Evolutionary conservation across 208 protist genomes (phyloP), one percentile per base, ranked within the genome.

Genomic region (Naegleria fowleri): DNA sequence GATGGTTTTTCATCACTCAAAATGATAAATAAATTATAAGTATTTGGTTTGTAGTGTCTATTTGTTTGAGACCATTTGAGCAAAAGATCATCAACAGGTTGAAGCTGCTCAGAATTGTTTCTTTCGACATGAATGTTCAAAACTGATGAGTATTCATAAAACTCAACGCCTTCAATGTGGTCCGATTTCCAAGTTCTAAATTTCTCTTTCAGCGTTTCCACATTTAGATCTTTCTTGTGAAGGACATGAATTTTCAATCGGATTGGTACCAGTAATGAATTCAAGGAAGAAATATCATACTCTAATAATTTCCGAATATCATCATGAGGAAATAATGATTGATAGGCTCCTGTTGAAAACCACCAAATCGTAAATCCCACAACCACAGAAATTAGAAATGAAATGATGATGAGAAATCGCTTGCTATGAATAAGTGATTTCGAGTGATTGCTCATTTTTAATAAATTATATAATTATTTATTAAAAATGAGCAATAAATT

Each of bases 271-370:
- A 39, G 0, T 38, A n/a, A n/a, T 1, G 75, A 2, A 40, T 39
- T 0, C 39, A 40, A 40, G 1, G 22, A 83, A 43, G 79, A 43
- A 85, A 38, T 5, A 19, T 48, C 9, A 0, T 9, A 16, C 22
- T 33, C 16, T 0, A 51, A 86, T 0, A 48, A 36, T 5, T 33
- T 5, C 6, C 5, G 5, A 51, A 89, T 89, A 51, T 89, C 33
- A n/a, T 89, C 48, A 40, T 89, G 86, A 19, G 86, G 48, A 40
- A 89, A 40, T 29, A 55, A 5, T 75, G 41, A 51, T 40, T 89
- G 86, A 40, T 67, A 89, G 33, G 29, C 86, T 67, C 48, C 41
- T 33, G 86, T 89, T 25, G 25, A 36, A 41, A 33, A 41, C 86
- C 86, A 89, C 86, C 86, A 89, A 36, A 89, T 38, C 0, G 86